phyloP scores from a whole-genome alignment of 73 alveolate genomes.

The Paramecium bursaria region DNA sequence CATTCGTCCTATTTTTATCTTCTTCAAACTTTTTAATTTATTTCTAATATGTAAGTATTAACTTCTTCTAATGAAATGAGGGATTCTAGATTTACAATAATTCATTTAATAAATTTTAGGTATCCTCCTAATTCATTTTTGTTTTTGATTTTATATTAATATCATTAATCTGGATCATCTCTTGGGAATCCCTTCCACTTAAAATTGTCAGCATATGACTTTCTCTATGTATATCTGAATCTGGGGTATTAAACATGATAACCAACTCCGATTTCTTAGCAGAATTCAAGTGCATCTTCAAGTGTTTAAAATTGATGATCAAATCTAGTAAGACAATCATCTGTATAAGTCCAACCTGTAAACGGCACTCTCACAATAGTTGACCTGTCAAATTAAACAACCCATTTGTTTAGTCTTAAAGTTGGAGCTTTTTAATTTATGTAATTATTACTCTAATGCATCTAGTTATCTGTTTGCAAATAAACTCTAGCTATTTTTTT shows the following conservation, averaged over 20 bases:
- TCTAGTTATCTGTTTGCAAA: conserved; percentile 14
- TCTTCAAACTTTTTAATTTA: too few species aligned
- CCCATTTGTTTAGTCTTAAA: conserved; percentile 17
- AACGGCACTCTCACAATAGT: conserved; percentile 30
- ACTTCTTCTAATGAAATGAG: too few species aligned
- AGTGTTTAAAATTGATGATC: conserved; percentile 5
- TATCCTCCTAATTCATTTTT: too few species aligned
- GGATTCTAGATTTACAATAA: too few species aligned
- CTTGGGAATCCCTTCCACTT: conserved; percentile 78
- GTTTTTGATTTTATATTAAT: too few species aligned
- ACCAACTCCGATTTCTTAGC: conserved; percentile 76
- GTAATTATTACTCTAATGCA: conserved; percentile 20
- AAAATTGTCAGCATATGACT: conserved; percentile 80
- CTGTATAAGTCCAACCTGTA: conserved; percentile 54
- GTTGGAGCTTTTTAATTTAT: neutral
- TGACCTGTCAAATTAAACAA: conserved; percentile 32
- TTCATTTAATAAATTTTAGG: too few species aligned
- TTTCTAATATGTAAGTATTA: too few species aligned
- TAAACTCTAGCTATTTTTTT: conserved; percentile 43
- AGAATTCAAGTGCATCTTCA: conserved; percentile 71
- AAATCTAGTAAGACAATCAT: neutral
- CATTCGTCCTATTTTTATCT: too few species aligned
- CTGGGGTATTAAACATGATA: conserved; percentile 71
- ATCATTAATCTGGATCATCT: conserved; percentile 55
- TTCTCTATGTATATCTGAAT: conserved; percentile 74